Evolutionary conservation across 176 grass and related monocot genomes (phyloP).

Genomic region (Phragmites australis): DNA sequence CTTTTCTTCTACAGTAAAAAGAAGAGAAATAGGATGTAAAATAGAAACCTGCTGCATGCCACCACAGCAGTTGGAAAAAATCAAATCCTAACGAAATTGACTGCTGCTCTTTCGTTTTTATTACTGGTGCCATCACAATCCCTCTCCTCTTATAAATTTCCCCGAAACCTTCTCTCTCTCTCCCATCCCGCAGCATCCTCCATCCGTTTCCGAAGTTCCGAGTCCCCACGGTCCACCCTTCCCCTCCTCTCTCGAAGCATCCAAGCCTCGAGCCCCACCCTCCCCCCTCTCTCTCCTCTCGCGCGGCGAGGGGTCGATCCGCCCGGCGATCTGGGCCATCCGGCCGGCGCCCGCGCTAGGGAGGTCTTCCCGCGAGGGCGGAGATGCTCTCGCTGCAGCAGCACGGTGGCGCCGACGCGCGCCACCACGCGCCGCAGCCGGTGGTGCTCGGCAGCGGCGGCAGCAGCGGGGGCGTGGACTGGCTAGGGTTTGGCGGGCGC

Average conservation of each 20-base stretch:
- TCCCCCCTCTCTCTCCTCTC: background rate
- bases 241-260: constrained; percentile 6
- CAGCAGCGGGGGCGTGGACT: constrained; percentile 26
- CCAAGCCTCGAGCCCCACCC: background rate
- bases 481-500: constrained; percentile 43
- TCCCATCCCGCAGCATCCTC: background rate
- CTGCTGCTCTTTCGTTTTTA: background rate
- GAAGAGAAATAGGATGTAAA: background rate
- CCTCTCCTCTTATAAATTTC: background rate
- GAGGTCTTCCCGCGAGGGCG: constrained; percentile 23
- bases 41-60: background rate
- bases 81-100: background rate
- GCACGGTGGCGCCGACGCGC: constrained; percentile 17
- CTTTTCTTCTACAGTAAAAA: background rate
- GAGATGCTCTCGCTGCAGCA: constrained; percentile 50
- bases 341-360: constrained; percentile 25
- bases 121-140: constrained; percentile 20
- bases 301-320: constrained; percentile 6
- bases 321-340: constrained; percentile 31
- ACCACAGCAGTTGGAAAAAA: background rate
- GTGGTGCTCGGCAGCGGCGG: constrained; percentile 18
- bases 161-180: background rate
- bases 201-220: constrained; percentile 27
- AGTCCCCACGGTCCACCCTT: constrained; percentile 10
- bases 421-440: constrained; percentile 37